Evolutionary conservation across 1,284 basidiomycete species (phyloP), one percentile per base, ranked within the genome.

Genomic region (Trametes hirsuta): DNA sequence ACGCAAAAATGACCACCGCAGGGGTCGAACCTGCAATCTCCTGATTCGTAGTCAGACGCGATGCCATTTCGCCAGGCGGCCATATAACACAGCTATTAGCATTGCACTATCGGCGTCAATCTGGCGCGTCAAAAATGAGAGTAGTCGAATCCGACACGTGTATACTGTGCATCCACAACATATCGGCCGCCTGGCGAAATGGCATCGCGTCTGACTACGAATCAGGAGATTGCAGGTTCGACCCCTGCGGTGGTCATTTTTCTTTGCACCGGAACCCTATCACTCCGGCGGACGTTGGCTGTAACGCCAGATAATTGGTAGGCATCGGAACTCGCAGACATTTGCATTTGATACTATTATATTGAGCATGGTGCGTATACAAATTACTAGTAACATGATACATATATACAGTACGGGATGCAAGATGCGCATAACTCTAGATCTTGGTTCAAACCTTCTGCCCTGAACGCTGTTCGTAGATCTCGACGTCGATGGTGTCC

Each of bases 401-500:
- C 6, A 37, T 18, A 35, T 40, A 39, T 50, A 24, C 37, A 37
- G 10, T 50, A 40, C 3, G 39, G 3, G 39, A 14, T 12, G n/a
- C 14, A 14, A 40, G n/a, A 40, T 18, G n/a, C 12, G 12, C 39
- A 5, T 11, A 11, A 18, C n/a, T 5, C 11, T 5, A 12, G 5
- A 40, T 40, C 11, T 5, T 11, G 4, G 30, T 6, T 44, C 21
- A 44, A 22, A 72, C 41, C 48, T 74, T 76, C 53, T 65, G 71
- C 66, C 73, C 74, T 51, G 76, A 75, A 66, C 83, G 74, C 58
- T 83, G 75, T 52, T 80, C 79, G 60, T 83, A 93, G 48, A 95
- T 93, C 65, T 93, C 89, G 58, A 89, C 83, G 71, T 97, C 94
- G 66, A 95, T 95, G 8, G 94, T 96, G 67, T 94, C 87, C 61